Conservation (phyloP, 257 asterid genomes). For the Solanum piurae region DNA sequence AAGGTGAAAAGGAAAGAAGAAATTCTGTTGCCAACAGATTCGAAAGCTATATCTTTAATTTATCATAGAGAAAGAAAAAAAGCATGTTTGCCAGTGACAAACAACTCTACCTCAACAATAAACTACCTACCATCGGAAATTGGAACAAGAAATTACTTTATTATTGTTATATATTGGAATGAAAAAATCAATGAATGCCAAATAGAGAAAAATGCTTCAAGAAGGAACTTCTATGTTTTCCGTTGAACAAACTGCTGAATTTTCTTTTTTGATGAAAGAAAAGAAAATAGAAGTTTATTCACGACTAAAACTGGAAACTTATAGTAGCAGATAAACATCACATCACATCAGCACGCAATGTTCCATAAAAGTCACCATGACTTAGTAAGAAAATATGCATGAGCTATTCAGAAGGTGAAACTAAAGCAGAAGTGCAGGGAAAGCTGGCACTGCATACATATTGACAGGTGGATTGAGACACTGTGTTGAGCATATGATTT, state of each 20-base stretch:
- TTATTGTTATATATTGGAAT: not conserved
- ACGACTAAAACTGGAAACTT: not conserved
- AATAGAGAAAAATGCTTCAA: not conserved
- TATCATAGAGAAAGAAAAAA: not conserved
- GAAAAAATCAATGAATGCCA: not conserved
- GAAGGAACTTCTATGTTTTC: not conserved
- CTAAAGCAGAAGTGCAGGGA: not conserved
- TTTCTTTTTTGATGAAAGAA: not conserved
- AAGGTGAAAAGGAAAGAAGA: not conserved
- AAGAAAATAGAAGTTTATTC: not conserved
- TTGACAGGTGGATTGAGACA: conserved; percentile 37
- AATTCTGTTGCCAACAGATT: not conserved
- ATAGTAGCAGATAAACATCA: not conserved
- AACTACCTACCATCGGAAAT: not conserved
- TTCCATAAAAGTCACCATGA: not conserved
- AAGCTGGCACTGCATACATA: conserved; percentile 26
- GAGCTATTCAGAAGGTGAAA: not conserved
- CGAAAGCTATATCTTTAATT: not conserved
- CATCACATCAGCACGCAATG: not conserved
- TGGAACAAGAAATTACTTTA: not conserved
- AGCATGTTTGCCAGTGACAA: not conserved
- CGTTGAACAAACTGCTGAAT: not conserved
- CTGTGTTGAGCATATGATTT: conserved; percentile 30
- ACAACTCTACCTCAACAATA: not conserved
- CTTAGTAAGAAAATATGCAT: not conserved